A percentile compares a stretch with the other conserved stretches of the same genome.
Evolutionary conservation across 2,329 filamentous ascomycete species (phyloP).

Genomic region (Neofusicoccum kwambonambiense): DNA sequence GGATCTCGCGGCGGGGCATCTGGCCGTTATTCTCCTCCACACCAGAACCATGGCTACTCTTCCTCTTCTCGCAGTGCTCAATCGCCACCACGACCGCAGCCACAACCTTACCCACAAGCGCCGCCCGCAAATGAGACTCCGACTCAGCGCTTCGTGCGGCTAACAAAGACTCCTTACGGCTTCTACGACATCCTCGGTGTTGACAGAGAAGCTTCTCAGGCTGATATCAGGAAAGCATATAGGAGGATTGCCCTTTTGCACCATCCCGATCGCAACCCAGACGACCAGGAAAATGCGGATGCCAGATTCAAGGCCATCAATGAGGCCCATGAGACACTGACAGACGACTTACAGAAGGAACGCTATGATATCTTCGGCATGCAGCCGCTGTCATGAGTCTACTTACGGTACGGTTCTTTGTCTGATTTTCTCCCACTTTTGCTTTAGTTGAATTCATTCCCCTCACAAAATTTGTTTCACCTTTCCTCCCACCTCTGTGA

Average conservation of each 20-base stretch:
- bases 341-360: background rate
- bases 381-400: background rate
- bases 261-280: background rate
- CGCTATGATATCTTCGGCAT: background rate
- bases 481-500: too few species aligned
- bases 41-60: too few species aligned
- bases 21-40: too few species aligned
- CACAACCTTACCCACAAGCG: background rate
- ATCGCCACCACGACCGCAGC: background rate
- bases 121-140: background rate
- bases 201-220: background rate
- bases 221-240: background rate
- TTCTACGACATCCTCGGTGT: background rate
- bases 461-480: accelerated
- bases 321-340: background rate
- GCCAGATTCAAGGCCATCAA: background rate
- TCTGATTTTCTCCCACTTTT: too few species aligned
- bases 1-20: background rate
- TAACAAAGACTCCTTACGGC: background rate
- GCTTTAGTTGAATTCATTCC: too few species aligned
- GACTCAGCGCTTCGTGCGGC: background rate
- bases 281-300: background rate
- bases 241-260: background rate
- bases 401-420: too few species aligned
- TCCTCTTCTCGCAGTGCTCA: background rate